phyloP scores from a whole-genome alignment of 192 early-diverging fungal species.

The Coemansia sp. region DNA sequence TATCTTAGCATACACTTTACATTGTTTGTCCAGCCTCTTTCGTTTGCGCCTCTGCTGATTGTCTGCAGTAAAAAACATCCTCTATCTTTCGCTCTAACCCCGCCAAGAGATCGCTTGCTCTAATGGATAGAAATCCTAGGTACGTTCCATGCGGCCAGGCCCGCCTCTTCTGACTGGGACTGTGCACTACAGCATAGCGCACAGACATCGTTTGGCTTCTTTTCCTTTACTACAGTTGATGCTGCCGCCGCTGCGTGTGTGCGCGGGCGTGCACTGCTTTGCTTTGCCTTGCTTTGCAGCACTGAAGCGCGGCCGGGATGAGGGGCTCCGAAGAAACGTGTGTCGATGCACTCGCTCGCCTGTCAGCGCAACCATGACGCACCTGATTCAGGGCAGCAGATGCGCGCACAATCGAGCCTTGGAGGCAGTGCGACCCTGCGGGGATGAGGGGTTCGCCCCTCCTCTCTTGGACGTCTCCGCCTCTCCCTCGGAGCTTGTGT shows the following conservation, averaged over 20 bases:
- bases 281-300: too few species aligned
- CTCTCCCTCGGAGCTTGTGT: too few species aligned
- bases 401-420: neutral
- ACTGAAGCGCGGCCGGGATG: too few species aligned
- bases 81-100: too few species aligned
- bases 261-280: too few species aligned
- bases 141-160: neutral
- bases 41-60: too few species aligned
- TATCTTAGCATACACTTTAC: too few species aligned
- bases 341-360: neutral
- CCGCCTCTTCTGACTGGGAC: neutral
- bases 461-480: neutral
- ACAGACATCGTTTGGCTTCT: neutral
- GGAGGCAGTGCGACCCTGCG: neutral
- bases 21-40: too few species aligned
- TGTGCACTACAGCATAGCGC: neutral
- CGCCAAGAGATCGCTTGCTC: neutral
- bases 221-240: neutral
- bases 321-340: neutral
- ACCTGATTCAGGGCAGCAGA: conserved; percentile 1
- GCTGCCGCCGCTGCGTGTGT: neutral
- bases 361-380: neutral
- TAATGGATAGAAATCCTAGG: conserved; percentile 3
- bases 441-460: neutral
- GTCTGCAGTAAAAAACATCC: too few species aligned